Base-by-base conservation (phyloP, 495 filamentous ascomycete genomes). In the Penicillium coprophilum region DNA sequence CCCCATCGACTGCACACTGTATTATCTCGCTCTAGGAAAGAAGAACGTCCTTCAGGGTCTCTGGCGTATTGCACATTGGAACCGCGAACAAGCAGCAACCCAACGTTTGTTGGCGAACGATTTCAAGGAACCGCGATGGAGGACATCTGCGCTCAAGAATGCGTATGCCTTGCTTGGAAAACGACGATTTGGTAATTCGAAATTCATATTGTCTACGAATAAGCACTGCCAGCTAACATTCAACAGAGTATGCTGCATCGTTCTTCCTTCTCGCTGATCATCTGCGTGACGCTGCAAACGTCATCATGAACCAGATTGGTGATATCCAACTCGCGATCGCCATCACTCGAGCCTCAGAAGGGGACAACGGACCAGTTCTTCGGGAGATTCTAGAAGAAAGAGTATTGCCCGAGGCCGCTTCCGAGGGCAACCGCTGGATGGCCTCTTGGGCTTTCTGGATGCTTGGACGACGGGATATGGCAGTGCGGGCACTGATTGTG, bases 401-500 rank as follows among this genome's bases (percentile, higher is more conserved):
- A 55, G 84, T 97, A 23, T 77, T 97, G 0, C 81, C 86, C 1
- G 77, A 90, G 57, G 94, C 95, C 8, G 82, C 88, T 3, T 76
- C 83, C 11, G 85, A 91, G 54, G 91, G 90, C 1, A 93, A 97
- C 68, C 81, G 93, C 51, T 99, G 95, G 95, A 84, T 95, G 46
- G 91, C 92, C 3, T 91, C 88, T 1, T 99, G 95, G 95, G 90
- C 91, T 4, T 96, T 93, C 70, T 96, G 92, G 89, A 91, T 96
- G 86, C 79, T 99, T 17, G 84, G 85, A 38, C 77, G 86, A 50
- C 81, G 84, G 39, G 91, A 95, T 63, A 88, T 91, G 80, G 91
- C 93, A 13, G 91, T 97, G 6, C 82, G 89, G 17, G 86, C 88
- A n/a, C 71, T 97, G 3, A 85, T 97, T 38, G 75, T 78, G 50